Conservation (phyloP, 2,329 filamentous ascomycete genomes). For the Penicillium griseofulvum region DNA sequence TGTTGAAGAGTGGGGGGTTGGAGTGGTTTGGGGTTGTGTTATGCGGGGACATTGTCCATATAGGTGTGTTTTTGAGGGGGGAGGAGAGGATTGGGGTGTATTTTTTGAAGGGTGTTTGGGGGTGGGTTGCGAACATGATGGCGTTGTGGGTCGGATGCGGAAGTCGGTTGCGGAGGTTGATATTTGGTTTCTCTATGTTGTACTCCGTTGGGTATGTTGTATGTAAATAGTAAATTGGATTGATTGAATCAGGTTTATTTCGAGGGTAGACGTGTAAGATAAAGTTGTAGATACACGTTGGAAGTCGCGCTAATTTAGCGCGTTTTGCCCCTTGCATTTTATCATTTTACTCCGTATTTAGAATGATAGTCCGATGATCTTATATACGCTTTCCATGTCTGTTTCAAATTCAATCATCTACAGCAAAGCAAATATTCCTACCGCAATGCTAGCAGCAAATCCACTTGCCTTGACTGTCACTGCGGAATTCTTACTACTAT, state of each 20-base stretch:
- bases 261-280: background rate
- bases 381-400: too few species aligned
- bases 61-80: conserved; percentile 22
- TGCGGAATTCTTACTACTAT: background rate
- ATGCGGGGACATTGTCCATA: conserved; percentile 23
- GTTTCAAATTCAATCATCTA: background rate
- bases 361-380: background rate
- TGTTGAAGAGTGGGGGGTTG: background rate
- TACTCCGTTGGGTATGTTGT: too few species aligned
- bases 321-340: background rate
- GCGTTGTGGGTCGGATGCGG: conserved; percentile 20
- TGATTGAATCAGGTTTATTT: background rate
- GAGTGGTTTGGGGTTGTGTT: background rate
- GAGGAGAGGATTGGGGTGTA: conserved; percentile 26
- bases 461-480: background rate
- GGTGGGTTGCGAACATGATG: conserved; percentile 30
- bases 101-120: conserved; percentile 23
- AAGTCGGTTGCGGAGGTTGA: conserved; percentile 14
- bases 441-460: background rate
- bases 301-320: background rate
- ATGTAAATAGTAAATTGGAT: background rate
- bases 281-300: background rate
- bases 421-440: background rate
- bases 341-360: too few species aligned
- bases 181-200: background rate